These are phyloP conservation scores for Pueraria montana DNA, from an alignment of 306 rosid genomes.

Conservation along the genomic window DNA sequence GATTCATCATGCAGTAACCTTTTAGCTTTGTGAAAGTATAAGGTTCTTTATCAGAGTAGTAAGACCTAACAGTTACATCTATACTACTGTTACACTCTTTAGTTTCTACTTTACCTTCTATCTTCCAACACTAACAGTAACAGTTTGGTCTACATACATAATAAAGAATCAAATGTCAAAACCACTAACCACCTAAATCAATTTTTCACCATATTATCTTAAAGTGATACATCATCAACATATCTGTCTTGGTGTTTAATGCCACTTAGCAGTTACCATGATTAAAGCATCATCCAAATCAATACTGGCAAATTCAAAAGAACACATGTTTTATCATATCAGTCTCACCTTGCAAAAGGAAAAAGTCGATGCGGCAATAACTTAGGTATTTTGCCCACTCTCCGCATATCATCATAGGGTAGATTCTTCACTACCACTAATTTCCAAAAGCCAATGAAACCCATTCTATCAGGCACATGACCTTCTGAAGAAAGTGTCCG, in stretches of 20 bases:
- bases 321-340: neutral
- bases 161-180: neutral
- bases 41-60: neutral
- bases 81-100: neutral
- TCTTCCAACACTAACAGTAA: conserved; percentile 11
- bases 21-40: neutral
- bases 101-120: conserved; percentile 6
- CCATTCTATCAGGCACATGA: conserved; percentile 79
- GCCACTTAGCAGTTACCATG: conserved; percentile 25
- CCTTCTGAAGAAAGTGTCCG: conserved; percentile 81
- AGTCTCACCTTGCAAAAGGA: conserved; percentile 91
- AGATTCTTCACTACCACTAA: conserved; percentile 85
- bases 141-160: conserved; percentile 10
- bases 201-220: neutral
- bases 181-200: neutral
- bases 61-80: neutral
- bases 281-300: conserved; percentile 37
- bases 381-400: conserved; percentile 97
- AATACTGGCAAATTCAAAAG: conserved; percentile 30
- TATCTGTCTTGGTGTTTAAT: conserved; percentile 13
- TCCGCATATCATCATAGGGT: conserved; percentile 90
- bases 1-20: neutral
- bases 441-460: conserved; percentile 96
- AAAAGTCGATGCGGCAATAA: conserved; percentile 94
- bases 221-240: neutral